Conservation (phyloP, 148 eudicot species). For the Cornus kousa region DNA sequence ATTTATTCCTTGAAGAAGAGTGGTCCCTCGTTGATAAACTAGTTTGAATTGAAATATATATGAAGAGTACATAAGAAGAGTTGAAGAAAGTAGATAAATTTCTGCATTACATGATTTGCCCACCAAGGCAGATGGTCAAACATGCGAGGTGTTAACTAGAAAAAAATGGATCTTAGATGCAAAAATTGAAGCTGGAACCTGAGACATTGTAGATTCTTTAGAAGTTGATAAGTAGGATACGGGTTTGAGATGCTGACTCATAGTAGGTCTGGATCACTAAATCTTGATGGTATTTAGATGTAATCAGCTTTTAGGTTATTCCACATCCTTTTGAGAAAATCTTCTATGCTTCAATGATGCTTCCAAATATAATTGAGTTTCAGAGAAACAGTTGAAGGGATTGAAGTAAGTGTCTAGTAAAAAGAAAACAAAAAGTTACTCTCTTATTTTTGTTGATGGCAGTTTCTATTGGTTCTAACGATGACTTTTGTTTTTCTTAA, state of each 20-base stretch:
- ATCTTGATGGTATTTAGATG: background rate
- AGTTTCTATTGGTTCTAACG: background rate
- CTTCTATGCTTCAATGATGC: background rate
- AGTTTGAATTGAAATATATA: background rate
- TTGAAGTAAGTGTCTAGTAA: background rate
- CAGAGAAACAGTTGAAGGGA: background rate
- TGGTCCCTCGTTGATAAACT: background rate
- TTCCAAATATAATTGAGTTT: background rate
- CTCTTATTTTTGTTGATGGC: background rate
- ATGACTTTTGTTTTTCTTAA: background rate
- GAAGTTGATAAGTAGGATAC: background rate
- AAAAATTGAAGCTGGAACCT: background rate
- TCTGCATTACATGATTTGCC: background rate
- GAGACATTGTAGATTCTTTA: background rate
- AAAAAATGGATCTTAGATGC: background rate
- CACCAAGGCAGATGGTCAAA: background rate
- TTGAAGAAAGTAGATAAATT: background rate
- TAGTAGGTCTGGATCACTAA: background rate
- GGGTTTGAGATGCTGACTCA: background rate
- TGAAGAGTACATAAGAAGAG: background rate
- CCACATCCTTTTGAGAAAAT: background rate
- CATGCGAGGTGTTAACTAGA: background rate
- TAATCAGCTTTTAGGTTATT: background rate
- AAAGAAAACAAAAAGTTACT: background rate
- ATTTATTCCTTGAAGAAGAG: background rate